Base-by-base conservation (phyloP, 352 stramenopile genomes). In the Phytophthora brassicae region DNA sequence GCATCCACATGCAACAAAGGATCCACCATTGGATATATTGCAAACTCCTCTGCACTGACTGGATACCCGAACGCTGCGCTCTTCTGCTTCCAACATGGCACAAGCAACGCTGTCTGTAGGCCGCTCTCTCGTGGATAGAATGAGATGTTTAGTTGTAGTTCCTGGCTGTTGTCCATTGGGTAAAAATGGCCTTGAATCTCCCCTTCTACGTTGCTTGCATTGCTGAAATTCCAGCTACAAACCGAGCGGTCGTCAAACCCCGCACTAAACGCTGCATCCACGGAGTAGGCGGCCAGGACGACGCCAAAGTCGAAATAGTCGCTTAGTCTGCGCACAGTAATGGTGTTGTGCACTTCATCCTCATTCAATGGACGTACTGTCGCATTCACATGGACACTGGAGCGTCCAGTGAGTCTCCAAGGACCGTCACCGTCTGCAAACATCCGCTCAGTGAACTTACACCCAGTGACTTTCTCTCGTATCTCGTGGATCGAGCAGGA, bases 291-390 rank as follows among this genome's bases (percentile, higher is more conserved):
- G 42, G 75, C 78, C 28, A 88, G 57, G 0, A 79, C 84, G 22
- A 95, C 66, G 38, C 66, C 82, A 68, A 92, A 90, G 41, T 94
- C 74, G 49, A 95, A 90, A 51, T 95, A 93, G 59, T 92, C 84
- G 46, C 69, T 69, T 41, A 94, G 64, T 38, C 78, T 70, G 26
- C 83, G 70, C 33, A 92, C 64, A 14, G 76, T 92, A 58, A 95
- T 92, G 26, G 74, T 57, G 56, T 92, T 74, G 7, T 76, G 67
- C 39, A 92, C 77, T 46, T 91, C 77, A 24, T 79, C 53, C 51
- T 85, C 72, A 1, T 57, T 45, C 16, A 94, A 51, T 22, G 79
- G 59, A 17, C 71, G 71, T 26, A 93, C 56, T 14, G 60, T 80
- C 11, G 77, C 81, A 47, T 81, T 68, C 11, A 94, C 62, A 0